A percentile compares a stretch with the other conserved stretches of the same genome.
These are phyloP conservation scores for Harringtonia aguacate DNA, from an alignment of 2,329 filamentous ascomycete species.

Conservation along the genomic window DNA sequence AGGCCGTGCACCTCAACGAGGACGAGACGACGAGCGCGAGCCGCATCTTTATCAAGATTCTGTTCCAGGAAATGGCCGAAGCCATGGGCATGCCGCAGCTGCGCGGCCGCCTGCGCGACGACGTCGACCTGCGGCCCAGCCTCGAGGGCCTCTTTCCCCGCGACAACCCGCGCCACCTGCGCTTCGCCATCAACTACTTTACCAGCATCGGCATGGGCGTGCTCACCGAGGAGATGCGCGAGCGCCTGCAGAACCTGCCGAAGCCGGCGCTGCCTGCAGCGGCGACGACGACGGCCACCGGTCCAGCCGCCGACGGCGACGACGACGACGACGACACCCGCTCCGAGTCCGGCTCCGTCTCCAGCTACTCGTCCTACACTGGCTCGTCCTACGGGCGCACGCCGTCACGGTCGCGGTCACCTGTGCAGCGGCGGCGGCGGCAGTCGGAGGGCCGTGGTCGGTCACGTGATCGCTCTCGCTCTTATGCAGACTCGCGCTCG, in stretches of 20 bases:
- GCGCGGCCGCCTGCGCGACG: constrained; percentile 65
- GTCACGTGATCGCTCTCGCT: constrained; percentile 20
- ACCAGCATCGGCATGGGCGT: constrained; percentile 94
- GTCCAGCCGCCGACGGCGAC: background rate
- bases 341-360: constrained; percentile 59
- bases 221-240: constrained; percentile 90
- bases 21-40: constrained; percentile 94
- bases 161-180: constrained; percentile 79
- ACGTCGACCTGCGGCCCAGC: constrained; percentile 54
- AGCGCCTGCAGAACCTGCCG: constrained; percentile 78
- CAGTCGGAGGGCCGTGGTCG: too few species aligned
- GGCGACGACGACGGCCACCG: constrained; percentile 29
- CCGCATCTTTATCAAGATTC: constrained; percentile 96
- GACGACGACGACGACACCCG: constrained; percentile 1
- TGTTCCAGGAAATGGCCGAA: constrained; percentile 87
- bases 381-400: constrained; percentile 46
- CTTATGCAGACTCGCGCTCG: constrained; percentile 15
- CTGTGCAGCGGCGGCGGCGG: too few species aligned
- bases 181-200: constrained; percentile 99
- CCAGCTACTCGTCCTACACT: constrained; percentile 68
- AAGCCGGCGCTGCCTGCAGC: constrained; percentile 69
- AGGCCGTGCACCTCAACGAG: constrained; percentile 80
- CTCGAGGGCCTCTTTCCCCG: constrained; percentile 82
- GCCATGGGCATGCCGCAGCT: constrained; percentile 76
- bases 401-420: constrained; percentile 19